Evolutionary conservation across 441 rosid genomes (phyloP).

Genomic region (Pelargonium myrrhifolium): DNA sequence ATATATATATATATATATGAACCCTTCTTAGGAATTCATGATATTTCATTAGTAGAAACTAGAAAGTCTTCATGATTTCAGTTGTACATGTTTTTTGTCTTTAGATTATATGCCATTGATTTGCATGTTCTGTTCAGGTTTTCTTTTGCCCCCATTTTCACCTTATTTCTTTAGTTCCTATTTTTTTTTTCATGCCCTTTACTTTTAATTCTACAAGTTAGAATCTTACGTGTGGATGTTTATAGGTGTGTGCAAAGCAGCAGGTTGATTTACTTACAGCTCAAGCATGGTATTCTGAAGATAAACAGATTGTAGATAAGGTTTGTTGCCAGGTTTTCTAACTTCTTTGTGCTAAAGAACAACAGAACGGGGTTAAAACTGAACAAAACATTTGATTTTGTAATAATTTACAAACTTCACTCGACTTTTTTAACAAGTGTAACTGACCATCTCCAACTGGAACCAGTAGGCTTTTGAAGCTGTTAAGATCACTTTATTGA

Average conservation of each 20-base stretch:
- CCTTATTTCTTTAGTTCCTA: not conserved
- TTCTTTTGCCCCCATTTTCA: constrained; percentile 2
- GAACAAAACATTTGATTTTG: not conserved
- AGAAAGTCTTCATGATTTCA: not conserved
- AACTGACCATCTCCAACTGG: not conserved
- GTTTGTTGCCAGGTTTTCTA: constrained; percentile 27
- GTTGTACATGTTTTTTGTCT: not conserved
- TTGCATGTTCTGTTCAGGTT: not conserved
- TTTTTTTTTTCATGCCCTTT: constrained; percentile 3
- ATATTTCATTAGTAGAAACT: not conserved
- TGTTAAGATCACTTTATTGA: not conserved
- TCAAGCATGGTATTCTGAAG: constrained; percentile 80
- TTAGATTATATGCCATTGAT: not conserved
- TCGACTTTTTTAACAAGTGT: not conserved
- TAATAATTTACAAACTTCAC: not conserved
- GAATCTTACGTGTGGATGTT: not conserved
- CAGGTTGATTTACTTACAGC: constrained; percentile 74
- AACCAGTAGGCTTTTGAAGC: not conserved
- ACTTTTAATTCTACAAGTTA: not conserved
- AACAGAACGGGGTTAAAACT: not conserved
- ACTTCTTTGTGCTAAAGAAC: constrained; percentile 2
- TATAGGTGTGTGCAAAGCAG: constrained; percentile 60
- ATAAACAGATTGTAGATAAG: constrained; percentile 64
- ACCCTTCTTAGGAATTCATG: not conserved
- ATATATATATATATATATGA: too few species aligned